Evolutionary conservation across 306 rosid genomes (phyloP).

Genomic region (Astragalus membranaceus): DNA sequence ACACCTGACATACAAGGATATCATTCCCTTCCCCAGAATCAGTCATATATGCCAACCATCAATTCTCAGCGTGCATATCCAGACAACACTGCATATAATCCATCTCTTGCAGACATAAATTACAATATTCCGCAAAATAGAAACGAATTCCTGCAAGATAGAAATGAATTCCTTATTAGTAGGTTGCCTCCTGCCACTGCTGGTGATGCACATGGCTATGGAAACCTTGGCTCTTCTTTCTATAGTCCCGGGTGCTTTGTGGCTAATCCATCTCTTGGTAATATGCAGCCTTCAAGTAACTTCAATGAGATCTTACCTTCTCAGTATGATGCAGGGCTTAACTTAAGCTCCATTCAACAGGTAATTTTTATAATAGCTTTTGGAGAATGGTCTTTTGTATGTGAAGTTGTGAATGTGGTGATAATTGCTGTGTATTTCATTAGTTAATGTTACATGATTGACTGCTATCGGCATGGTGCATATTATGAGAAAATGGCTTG

Average conservation of each 20-base stretch:
- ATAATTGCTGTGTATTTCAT: background rate
- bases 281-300: slow-evolving; percentile 23
- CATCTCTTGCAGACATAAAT: slow-evolving; percentile 29
- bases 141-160: slow-evolving; percentile 21
- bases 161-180: slow-evolving; percentile 16
- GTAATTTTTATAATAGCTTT: slow-evolving; percentile 22
- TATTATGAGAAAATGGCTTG: background rate
- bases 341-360: slow-evolving; percentile 36
- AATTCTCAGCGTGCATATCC: slow-evolving; percentile 32
- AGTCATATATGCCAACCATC: slow-evolving; percentile 14
- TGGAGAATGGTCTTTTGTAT: background rate
- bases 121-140: slow-evolving; percentile 31
- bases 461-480: background rate
- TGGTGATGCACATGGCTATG: slow-evolving; percentile 34
- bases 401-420: background rate
- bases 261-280: slow-evolving; percentile 29
- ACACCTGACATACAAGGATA: slow-evolving; percentile 7
- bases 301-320: slow-evolving; percentile 34
- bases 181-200: slow-evolving; percentile 31
- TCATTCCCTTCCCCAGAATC: slow-evolving; percentile 25
- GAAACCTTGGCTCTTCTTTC: slow-evolving; percentile 35
- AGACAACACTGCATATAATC: slow-evolving; percentile 28
- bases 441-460: background rate
- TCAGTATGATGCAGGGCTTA: slow-evolving; percentile 33
- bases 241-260: slow-evolving; percentile 25